A percentile compares a stretch with the other conserved stretches of the same genome.
phyloP scores from a whole-genome alignment of 371 early-diverging fungal genomes.

The Mucor ambiguus region DNA sequence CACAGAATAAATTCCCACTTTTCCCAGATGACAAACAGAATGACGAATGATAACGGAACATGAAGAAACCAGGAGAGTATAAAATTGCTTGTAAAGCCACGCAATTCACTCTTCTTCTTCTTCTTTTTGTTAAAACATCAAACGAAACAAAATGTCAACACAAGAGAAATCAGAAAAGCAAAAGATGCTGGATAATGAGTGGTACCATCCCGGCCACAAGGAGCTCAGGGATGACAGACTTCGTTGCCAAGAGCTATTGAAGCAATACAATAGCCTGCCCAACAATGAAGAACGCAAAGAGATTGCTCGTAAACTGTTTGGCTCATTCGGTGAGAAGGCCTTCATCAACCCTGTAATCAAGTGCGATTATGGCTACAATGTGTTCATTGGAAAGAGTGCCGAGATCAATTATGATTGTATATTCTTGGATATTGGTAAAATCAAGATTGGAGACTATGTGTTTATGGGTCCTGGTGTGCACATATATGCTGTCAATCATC shows the following conservation, averaged over 20 bases:
- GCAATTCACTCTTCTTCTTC: not conserved
- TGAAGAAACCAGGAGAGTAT: too few relatives aligned
- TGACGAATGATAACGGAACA: too few relatives aligned
- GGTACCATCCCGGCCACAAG: slow-evolving; percentile 61
- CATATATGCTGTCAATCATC: slow-evolving; percentile 80
- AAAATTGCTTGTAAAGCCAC: too few relatives aligned
- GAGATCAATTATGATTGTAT: slow-evolving; percentile 71
- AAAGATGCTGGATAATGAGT: slow-evolving; percentile 70
- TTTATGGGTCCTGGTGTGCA: slow-evolving; percentile 80
- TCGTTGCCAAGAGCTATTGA: slow-evolving; percentile 38
- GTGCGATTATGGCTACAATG: slow-evolving; percentile 79
- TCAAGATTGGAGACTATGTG: slow-evolving; percentile 68
- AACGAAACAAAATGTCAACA: not conserved
- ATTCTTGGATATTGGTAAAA: slow-evolving; percentile 69
- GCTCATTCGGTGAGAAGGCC: slow-evolving; percentile 47
- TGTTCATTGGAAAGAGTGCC: slow-evolving; percentile 63
- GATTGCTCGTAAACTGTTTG: slow-evolving; percentile 57
- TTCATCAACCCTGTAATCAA: slow-evolving; percentile 67
- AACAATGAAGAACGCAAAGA: slow-evolving; percentile 31
- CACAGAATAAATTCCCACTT: too few relatives aligned
- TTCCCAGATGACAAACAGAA: too few relatives aligned
- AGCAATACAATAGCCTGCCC: slow-evolving; percentile 44
- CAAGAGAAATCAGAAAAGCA: slow-evolving; percentile 47
- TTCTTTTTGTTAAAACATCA: not conserved
- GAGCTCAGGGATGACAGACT: slow-evolving; percentile 59